Evolutionary conservation across 202 grass and related monocot species (phyloP), one percentile per base, ranked within the genome.

Genomic region (Setaria viridis): DNA sequence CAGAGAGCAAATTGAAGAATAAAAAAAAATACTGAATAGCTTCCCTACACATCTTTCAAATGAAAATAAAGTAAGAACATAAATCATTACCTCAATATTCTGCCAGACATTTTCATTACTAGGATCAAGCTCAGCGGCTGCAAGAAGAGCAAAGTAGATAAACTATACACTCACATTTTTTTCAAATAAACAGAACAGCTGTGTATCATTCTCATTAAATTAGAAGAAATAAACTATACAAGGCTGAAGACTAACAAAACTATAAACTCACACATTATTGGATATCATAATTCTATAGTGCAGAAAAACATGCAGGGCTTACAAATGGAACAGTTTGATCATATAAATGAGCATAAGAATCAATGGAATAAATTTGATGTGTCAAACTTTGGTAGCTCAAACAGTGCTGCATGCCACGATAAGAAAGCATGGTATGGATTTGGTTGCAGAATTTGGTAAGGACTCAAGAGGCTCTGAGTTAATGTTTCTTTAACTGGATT

Each of bases 61-160:
- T 41, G 67, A 82, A 68, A 70, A 73, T 37, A 59, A 74, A 67
- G 14, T 50, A 67, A 82, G 0, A 85, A 30, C 6, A 79, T 9
- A 65, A 80, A 82, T 59, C 12, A 35, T 42, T 88, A 97, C 94
- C 92, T 94, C 83, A 58, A 97, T 90, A 84, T 94, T 94, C 86
- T 89, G 86, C 70, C 43, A 67, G 67, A 97, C 78, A 86, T 80
- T 94, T 79, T 85, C 67, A 81, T 94, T 97, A 72, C 63, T 78
- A 79, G 94, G 92, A 86, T 97, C 94, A 74, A 97, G 89, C 60
- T 78, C 77, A 65, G 83, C 71, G 6, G 94, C 92, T 97, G 84
- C 80, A 87, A 69, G 19, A 43, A 72, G 15, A 78, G 21, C 14
- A 79, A 80, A 43, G 33, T 55, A 72, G 84, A 48, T 80, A 58